Evolutionary conservation across 495 filamentous ascomycete genomes (phyloP), one percentile per base, ranked within the genome.

Genomic region (Halenospora varia): DNA sequence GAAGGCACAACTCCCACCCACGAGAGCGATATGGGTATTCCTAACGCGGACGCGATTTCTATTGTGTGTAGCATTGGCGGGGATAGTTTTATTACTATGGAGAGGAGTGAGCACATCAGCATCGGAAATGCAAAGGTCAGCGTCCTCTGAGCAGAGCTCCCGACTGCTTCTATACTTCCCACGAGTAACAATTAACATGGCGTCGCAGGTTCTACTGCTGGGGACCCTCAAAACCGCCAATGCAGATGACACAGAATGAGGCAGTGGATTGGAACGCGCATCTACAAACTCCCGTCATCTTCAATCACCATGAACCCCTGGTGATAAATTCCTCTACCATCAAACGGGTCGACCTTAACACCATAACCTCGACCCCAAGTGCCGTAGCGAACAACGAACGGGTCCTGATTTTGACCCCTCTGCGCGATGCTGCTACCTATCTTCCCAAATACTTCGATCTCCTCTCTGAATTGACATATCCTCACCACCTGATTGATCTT

Each of bases 401-500:
- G 53, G 82, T 98, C n/a, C 85, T 98, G 47, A 88, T 98, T 64
- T 83, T 98, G 65, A 97, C 95, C 3, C 94, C 94, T 29, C 78
- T 98, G 46, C 88, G 92, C 72, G 92, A 98, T 72, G 95, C 94
- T 62, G 79, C 89, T 15, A 77, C 73, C 29, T 90, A 88, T 73
- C 78, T 98, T 45, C 77, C 79, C 49, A 87, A 92, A 72, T 92
- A 97, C 73, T 98, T 98, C 69, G 90, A 97, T 68, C 85, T 98
- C 17, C 77, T 98, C 59, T 85, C 85, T 62, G 84, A 94, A 71
- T 77, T 98, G 61, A 89, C 89, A 2, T 98, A 98, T 71, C 95
- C 94, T 42, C 94, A 98, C 76, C 76, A 96, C 45, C 82, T 97
- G 22, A 97, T 97, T 67, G 94, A 98, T 68, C 81, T 98, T 49